phyloP scores from a whole-genome alignment of 2,329 filamentous ascomycete genomes.

The Neopestalotiopsis rosae region DNA sequence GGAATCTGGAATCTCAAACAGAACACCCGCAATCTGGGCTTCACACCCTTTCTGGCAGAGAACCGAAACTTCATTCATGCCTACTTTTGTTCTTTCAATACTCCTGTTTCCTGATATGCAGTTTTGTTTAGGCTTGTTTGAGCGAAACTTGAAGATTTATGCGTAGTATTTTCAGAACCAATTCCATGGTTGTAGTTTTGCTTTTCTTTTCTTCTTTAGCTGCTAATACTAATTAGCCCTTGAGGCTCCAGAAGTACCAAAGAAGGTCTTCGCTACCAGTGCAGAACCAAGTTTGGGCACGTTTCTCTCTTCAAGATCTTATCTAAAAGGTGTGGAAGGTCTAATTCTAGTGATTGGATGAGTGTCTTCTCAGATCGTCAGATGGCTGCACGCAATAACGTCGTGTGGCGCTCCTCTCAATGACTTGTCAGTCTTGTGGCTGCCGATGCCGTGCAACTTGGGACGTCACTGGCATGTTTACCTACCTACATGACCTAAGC shows the following conservation, averaged over 20 bases:
- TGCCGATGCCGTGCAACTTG: slow-evolving; percentile 6
- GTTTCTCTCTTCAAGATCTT: background rate
- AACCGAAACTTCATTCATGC: slow-evolving; percentile 2
- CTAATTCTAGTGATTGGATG: background rate
- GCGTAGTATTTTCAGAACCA: background rate
- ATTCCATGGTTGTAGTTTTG: background rate
- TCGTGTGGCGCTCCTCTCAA: background rate
- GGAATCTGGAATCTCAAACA: slow-evolving; percentile 6
- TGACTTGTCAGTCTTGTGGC: slow-evolving; percentile 3
- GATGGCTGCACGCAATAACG: background rate
- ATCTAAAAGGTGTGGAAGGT: background rate
- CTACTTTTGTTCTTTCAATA: background rate
- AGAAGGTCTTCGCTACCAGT: background rate
- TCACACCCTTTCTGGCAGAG: slow-evolving; percentile 9
- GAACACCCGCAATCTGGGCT: background rate
- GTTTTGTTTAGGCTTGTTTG: slow-evolving; percentile 11
- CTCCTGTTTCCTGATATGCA: background rate
- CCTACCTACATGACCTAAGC: no score
- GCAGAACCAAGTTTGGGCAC: background rate
- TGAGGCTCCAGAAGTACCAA: background rate
- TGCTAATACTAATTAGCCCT: background rate
- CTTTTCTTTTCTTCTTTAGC: background rate
- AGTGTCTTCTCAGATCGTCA: background rate
- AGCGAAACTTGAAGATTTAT: slow-evolving; percentile 13
- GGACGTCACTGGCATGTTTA: background rate